Base-by-base conservation (phyloP, 495 filamentous ascomycete species). In the Articulospora tetracladia region DNA sequence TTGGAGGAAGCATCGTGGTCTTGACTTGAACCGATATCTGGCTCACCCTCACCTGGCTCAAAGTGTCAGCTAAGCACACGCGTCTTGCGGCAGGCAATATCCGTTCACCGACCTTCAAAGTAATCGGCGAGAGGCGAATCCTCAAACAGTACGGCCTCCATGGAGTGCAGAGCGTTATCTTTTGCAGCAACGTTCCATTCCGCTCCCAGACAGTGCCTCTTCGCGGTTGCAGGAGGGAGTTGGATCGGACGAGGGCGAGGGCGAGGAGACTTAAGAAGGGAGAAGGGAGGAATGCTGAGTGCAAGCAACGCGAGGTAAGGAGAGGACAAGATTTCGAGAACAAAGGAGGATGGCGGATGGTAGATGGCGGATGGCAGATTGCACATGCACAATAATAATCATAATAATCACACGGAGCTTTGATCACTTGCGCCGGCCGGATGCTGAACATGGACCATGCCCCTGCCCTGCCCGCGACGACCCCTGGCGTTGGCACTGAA, bases 111-210 rank as follows among this genome's bases (percentile, higher is more conserved):
- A 97, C 93, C 94, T 82, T 96, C 88, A 59, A 98, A 85, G 77
- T 96, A 97, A 62, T 90, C 87, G 70, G 91, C 92, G 75, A 98
- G 80, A 60, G 94, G 94, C 66, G 92, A 91, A 72, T 92, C 86
- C 75, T 94, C 88, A 76, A 88, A 91, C 66, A 97, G 85, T 64
- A 97, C 79, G 66, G 90, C 86, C 83, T 97, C 94, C 94, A 98
- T 98, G 57, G 59, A 59, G 62, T 55, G 50, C 47, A 23, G 20
- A 23, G 48, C 59, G 63, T 61, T 66, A 64, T 61, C n/a, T 32
- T 19, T 20, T n/a, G 34, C 19, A 61, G 53, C 28, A 41, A 55
- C 26, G 17, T 17, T 56, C 55, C 59, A 62, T 64, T 34, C 59
- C 56, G 61, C n/a, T 23, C 17, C 6, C 22, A 2, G 22, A 30